Evolutionary conservation across 176 grass and related monocot species (phyloP).

Genomic region (Eremochloa ophiuroides): DNA sequence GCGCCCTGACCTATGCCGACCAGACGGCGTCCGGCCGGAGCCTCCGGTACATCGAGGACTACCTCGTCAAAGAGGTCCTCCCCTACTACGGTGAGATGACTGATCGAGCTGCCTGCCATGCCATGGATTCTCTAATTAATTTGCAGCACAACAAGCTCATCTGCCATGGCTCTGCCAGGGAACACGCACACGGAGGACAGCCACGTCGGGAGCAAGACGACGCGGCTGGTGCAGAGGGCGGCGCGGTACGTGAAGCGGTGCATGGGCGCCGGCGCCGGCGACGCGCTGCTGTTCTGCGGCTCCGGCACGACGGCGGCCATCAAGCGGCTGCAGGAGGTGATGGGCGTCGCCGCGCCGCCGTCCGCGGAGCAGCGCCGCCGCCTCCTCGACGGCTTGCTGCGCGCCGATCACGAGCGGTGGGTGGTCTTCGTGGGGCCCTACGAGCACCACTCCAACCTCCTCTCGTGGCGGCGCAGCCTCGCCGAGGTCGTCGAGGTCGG

Average conservation of each 20-base stretch:
- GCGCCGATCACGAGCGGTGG: conserved; percentile 59
- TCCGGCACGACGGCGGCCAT: conserved; percentile 63
- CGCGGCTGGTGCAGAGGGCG: conserved; percentile 49
- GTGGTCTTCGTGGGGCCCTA: conserved; percentile 77
- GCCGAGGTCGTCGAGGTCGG: conserved; percentile 78
- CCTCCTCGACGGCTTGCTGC: too few relatives aligned
- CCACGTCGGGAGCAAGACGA: conserved; percentile 76
- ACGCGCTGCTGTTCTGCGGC: conserved; percentile 70
- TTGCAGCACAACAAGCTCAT: too few relatives aligned
- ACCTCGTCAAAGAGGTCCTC: conserved; percentile 63
- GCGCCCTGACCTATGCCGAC: conserved; percentile 66
- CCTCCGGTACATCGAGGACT: conserved; percentile 73
- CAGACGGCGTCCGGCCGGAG: conserved; percentile 69
- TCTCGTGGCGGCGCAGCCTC: conserved; percentile 74
- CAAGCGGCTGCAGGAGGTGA: conserved; percentile 80
- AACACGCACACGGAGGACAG: conserved; percentile 89
- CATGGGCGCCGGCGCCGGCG: conserved; percentile 49
- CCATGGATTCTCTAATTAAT: too few relatives aligned
- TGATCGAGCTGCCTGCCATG: too few relatives aligned
- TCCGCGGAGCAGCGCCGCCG: conserved; percentile 27
- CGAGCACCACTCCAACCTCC: conserved; percentile 89
- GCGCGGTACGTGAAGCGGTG: conserved; percentile 65
- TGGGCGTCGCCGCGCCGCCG: conserved; percentile 30
- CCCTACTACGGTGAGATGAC: conserved; percentile 55
- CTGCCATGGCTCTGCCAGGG: too few relatives aligned